phyloP scores from a whole-genome alignment of 108 stramenopile species.

The Nannochloropsis oceanica region DNA sequence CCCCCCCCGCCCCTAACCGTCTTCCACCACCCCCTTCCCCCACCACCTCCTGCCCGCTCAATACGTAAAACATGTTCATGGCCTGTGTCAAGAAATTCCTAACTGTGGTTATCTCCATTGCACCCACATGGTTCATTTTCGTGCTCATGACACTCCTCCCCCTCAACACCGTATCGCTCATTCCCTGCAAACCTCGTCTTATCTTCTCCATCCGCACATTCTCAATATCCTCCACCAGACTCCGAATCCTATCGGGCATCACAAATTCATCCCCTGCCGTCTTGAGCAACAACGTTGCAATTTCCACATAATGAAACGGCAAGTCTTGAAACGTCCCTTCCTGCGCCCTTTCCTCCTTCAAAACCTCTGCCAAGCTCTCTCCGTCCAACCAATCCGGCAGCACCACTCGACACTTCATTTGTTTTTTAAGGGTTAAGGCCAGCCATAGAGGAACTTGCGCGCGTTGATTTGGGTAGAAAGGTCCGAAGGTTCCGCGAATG shows the following conservation, averaged over 20 bases:
- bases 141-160: neutral
- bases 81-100: neutral
- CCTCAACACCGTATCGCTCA: neutral
- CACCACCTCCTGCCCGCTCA: neutral
- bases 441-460: neutral
- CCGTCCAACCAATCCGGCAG: neutral
- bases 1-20: too few relatives aligned
- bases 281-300: neutral
- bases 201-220: neutral
- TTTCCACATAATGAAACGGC: neutral
- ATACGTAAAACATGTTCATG: neutral
- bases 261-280: neutral
- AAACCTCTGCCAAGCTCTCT: neutral
- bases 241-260: neutral
- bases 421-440: neutral
- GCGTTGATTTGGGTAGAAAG: neutral
- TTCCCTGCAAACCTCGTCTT: neutral
- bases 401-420: neutral
- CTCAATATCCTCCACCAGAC: neutral
- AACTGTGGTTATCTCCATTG: neutral
- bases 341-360: neutral
- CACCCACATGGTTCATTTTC: neutral
- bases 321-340: neutral
- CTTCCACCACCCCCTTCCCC: neutral
- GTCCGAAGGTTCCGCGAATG: neutral